A percentile compares a stretch with the other conserved stretches of the same genome.
These are phyloP conservation scores for Albugo laibachii DNA, from an alignment of 352 stramenopile genomes.

Conservation along the genomic window DNA sequence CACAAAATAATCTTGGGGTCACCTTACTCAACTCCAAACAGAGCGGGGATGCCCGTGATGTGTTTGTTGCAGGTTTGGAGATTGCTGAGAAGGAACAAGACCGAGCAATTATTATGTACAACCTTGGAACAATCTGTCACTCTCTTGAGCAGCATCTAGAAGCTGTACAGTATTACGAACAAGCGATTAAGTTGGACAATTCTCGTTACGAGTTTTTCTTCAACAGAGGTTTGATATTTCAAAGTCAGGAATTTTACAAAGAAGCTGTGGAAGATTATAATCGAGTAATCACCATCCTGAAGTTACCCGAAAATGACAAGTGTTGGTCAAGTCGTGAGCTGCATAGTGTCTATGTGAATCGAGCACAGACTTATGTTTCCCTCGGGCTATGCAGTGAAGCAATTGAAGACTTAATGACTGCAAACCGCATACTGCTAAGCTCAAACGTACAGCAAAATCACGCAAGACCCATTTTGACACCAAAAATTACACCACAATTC, in stretches of 20 bases:
- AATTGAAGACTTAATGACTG: constrained; percentile 15
- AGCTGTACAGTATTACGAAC: constrained; percentile 28
- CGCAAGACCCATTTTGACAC: not conserved
- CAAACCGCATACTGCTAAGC: constrained; percentile 2
- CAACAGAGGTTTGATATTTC: constrained; percentile 29
- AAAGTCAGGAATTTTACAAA: constrained; percentile 27
- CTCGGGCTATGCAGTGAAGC: constrained; percentile 23
- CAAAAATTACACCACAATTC: not conserved
- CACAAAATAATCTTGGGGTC: constrained; percentile 30
- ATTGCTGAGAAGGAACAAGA: constrained; percentile 5
- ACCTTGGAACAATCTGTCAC: constrained; percentile 20
- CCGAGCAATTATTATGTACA: constrained; percentile 21
- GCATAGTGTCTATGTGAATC: constrained; percentile 13
- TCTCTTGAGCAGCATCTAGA: constrained; percentile 18
- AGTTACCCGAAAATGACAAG: not conserved
- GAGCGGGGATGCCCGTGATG: constrained; percentile 21
- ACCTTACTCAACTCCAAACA: constrained; percentile 21
- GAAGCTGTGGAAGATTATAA: constrained; percentile 36
- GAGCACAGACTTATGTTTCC: constrained; percentile 27
- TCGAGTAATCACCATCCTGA: constrained; percentile 12
- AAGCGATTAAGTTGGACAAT: constrained; percentile 19
- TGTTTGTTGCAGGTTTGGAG: constrained; percentile 17
- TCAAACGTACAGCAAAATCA: not conserved
- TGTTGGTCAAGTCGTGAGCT: no score
- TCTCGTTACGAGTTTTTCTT: constrained; percentile 27